Evolutionary conservation across 768 basidiomycete genomes (phyloP).

Genomic region (Russula dissimulans): DNA sequence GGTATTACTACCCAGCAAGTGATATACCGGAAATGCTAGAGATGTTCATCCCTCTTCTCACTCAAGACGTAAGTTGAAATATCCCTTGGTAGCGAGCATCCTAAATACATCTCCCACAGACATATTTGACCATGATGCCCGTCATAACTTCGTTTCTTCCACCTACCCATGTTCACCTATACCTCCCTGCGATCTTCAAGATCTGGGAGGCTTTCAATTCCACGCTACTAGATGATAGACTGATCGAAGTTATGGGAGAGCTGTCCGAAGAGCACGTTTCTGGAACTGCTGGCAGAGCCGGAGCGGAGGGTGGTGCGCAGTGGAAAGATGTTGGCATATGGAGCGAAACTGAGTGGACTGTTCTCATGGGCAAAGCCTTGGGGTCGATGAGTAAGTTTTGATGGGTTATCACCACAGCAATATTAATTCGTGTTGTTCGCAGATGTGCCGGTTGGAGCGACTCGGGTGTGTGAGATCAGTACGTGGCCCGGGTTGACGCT

Average conservation of each 20-base stretch:
- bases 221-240: constrained; percentile 59
- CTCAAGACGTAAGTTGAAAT: constrained; percentile 48
- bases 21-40: constrained; percentile 66
- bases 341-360: constrained; percentile 73
- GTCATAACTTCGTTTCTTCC: constrained; percentile 75
- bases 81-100: neutral
- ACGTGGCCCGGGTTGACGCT: neutral
- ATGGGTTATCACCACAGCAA: neutral
- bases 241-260: constrained; percentile 61
- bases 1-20: constrained; percentile 53
- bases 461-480: constrained; percentile 37
- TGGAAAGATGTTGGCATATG: constrained; percentile 90
- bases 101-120: constrained; percentile 32
- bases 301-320: constrained; percentile 43
- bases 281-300: constrained; percentile 45
- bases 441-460: constrained; percentile 69
- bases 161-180: constrained; percentile 51
- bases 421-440: constrained; percentile 2
- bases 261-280: constrained; percentile 64
- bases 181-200: constrained; percentile 62
- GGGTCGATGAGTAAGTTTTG: constrained; percentile 59
- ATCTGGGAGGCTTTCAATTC: constrained; percentile 78
- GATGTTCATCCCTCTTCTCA: constrained; percentile 61
- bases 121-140: constrained; percentile 59
- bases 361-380: constrained; percentile 75